Evolutionary conservation across 208 protist genomes (phyloP), one percentile per base, ranked within the genome.

Genomic region (Novymonas esmeraldas): DNA sequence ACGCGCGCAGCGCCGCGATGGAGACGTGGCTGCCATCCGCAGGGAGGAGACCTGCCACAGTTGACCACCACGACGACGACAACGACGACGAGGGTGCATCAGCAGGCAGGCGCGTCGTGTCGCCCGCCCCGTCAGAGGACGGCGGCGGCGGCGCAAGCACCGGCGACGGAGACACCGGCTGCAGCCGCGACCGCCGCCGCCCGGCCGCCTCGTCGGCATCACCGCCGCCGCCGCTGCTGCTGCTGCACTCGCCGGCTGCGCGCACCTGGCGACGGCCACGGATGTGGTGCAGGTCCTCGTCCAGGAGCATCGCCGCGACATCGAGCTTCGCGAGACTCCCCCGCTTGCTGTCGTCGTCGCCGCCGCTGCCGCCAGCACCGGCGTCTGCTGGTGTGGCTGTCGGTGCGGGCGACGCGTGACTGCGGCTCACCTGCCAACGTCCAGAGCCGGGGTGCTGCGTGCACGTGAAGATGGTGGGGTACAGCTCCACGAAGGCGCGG

Each of bases 401-500:
- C 39, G 41, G 11, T 28, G 41, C 10, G 41, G 41, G 42, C 11
- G 41, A 51, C 14, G 16, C 14, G 31, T 28, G 33, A 28, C 14
- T 11, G 0, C 71, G 77, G 10, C 41, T 36, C 44, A 85, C 79
- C 4, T 60, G 71, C 85, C 85, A 92, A 26, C 85, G 79, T n/a
- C 41, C 38, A 36, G 61, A 60, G 36, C 29, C 10, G 11, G 24
- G 20, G 33, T 61, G 49, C 48, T 64, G 66, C n/a, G 44, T 42
- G 29, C 77, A 85, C 18, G 56, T 45, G 52, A 94, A 92, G 42
- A n/a, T 50, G 24, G 69, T 48, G 22, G 89, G 84, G 59, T 78
- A 83, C 0, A 79, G 52, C 39, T 82, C 55, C 16, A 91, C 41
- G 57, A 94, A 89, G 3, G 38, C 28, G 41, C 61, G 76, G n/a